Evolutionary conservation across 139 green algal genomes (phyloP).

Genomic region (Haematococcus lacustris): DNA sequence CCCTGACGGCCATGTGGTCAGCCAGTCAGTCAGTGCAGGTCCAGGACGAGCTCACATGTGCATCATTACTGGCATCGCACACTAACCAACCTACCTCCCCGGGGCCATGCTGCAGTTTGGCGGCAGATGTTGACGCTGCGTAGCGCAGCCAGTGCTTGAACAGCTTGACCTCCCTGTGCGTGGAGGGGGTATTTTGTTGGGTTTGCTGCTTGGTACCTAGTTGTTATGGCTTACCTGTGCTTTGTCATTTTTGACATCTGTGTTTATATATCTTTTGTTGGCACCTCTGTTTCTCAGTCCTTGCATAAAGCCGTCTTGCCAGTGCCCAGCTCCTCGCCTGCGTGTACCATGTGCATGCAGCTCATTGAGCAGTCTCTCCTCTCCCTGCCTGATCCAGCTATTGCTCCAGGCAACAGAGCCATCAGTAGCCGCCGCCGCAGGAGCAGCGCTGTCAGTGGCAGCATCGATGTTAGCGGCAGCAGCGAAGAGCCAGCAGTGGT

Average conservation of each 20-base stretch:
- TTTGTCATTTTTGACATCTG: too few species aligned
- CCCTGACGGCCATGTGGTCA: background rate
- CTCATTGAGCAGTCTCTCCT: too few species aligned
- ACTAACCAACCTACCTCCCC: background rate
- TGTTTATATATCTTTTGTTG: too few species aligned
- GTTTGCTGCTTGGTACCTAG: too few species aligned
- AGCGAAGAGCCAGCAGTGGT: background rate
- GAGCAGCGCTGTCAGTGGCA: background rate
- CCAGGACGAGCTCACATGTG: background rate
- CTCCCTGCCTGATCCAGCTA: background rate
- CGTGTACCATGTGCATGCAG: too few species aligned
- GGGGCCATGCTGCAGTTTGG: background rate
- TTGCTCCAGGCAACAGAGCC: background rate
- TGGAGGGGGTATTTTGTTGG: too few species aligned
- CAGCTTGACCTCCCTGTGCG: too few species aligned
- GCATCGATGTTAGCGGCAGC: background rate
- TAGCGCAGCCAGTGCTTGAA: background rate
- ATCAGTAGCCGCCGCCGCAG: background rate
- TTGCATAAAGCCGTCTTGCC: too few species aligned
- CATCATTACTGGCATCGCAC: background rate
- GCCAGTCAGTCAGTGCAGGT: background rate
- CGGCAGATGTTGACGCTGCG: too few species aligned
- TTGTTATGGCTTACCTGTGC: too few species aligned
- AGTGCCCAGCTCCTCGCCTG: too few species aligned
- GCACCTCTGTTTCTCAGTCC: too few species aligned